Percentiles rank a stretch among this genome's conserved stretches.
Conservation (phyloP, 2,329 filamentous ascomycete genomes). For the Claviceps sp. region DNA sequence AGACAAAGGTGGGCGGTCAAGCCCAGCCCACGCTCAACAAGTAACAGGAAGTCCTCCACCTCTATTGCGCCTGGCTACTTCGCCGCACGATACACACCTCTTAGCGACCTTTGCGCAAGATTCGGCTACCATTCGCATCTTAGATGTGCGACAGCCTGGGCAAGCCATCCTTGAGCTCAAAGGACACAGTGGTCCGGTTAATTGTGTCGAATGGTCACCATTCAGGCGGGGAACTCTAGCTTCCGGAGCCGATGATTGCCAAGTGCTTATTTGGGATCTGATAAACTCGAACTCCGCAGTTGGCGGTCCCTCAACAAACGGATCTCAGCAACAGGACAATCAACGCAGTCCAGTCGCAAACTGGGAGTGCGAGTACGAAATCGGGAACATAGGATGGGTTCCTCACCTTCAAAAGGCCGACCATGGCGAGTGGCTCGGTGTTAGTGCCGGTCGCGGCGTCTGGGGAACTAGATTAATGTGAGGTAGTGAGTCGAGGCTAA, state of each 20-base stretch:
- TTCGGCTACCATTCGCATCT: conserved; percentile 80
- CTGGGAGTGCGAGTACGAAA: conserved; percentile 80
- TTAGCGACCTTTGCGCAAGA: conserved; percentile 96
- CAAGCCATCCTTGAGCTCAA: conserved; percentile 88
- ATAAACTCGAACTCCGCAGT: conserved; percentile 45
- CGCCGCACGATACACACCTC: conserved; percentile 87
- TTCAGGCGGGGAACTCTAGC: conserved; percentile 75
- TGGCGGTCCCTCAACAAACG: conserved; percentile 30
- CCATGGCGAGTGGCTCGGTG: conserved; percentile 70
- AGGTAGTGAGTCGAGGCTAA: conserved; percentile 2
- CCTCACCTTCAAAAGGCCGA: conserved; percentile 56
- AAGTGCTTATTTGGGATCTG: conserved; percentile 89
- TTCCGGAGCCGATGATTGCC: conserved; percentile 81
- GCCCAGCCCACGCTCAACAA: conserved; percentile 63
- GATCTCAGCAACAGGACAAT: conserved; percentile 38
- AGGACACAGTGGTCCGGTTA: conserved; percentile 73
- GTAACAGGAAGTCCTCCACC: conserved; percentile 67
- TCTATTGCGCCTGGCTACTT: conserved; percentile 70
- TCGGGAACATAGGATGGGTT: conserved; percentile 75
- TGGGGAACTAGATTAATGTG: conserved; percentile 52
- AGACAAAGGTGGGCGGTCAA: conserved; percentile 46
- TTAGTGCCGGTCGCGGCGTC: conserved; percentile 66
- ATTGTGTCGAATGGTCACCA: conserved; percentile 93
- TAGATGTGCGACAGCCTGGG: conserved; percentile 91
- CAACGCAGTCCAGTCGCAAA: conserved; percentile 56